A percentile compares a stretch with the other conserved stretches of the same genome.
Conservation (phyloP, 2,329 filamentous ascomycete species). For the Coleophoma cylindrospora region DNA sequence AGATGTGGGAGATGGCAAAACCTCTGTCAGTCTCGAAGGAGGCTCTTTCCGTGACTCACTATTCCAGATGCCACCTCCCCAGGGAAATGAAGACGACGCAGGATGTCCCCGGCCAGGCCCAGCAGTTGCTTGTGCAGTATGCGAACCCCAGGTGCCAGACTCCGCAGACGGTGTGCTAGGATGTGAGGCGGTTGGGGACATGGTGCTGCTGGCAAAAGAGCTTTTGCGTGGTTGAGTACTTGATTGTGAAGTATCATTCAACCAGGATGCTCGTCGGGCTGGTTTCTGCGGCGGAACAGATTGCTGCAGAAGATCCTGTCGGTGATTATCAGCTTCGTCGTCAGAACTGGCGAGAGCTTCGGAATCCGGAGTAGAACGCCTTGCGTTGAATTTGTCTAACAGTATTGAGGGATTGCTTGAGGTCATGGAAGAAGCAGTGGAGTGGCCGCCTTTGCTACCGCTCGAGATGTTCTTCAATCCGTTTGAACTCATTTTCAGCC, state of each 20-base stretch:
- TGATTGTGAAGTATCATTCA: conserved; percentile 72
- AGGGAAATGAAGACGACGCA: conserved; percentile 50
- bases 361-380: conserved; percentile 87
- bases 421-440: conserved; percentile 39
- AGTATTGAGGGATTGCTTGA: conserved; percentile 60
- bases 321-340: conserved; percentile 73
- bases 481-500: conserved; percentile 15
- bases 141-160: conserved; percentile 49
- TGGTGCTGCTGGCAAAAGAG: conserved; percentile 70
- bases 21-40: conserved; percentile 67
- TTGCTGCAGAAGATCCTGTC: conserved; percentile 45
- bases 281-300: conserved; percentile 52
- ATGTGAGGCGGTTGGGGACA: conserved; percentile 76
- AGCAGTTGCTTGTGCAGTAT: conserved; percentile 32
- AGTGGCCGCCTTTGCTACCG: conserved; percentile 39
- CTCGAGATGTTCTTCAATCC: conserved; percentile 12
- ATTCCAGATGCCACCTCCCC: conserved; percentile 83
- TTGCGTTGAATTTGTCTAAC: conserved; percentile 70
- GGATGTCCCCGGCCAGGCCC: conserved; percentile 40
- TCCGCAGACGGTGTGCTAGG: conserved; percentile 76
- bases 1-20: conserved; percentile 71
- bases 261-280: conserved; percentile 73
- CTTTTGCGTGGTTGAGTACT: conserved; percentile 63
- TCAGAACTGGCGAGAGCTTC: conserved; percentile 92
- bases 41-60: conserved; percentile 69